Evolutionary conservation across 305 asterid genomes (phyloP), one percentile per base, ranked within the genome.

Genomic region (Solanum aculeatissimum): DNA sequence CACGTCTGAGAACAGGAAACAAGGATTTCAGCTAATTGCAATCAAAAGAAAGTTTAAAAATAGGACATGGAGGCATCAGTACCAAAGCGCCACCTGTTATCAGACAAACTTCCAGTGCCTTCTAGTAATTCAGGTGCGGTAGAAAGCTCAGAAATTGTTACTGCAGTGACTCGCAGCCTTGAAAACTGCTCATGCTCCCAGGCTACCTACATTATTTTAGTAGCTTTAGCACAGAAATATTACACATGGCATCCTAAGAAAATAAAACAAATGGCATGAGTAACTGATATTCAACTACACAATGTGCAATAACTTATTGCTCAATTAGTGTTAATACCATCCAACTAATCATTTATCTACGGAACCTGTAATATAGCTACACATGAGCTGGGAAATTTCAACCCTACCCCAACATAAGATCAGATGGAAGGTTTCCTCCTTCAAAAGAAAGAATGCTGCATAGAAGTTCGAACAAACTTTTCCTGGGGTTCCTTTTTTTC

Each of bases 171-270:
- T 89, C 98, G 91, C 89, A 90, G 86, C 91, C 95, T 94, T 40
- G 99, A 96, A 86, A 96, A 96, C 83, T 96, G 99, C 83, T 96
- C 99, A 51, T 96, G 99, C 94, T 96, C 99, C 99, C 99, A 96
- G 49, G 99, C 97, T 83, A 96, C 98, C 99, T 96, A 92, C 82
- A 91, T 82, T 83, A 83, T 49, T 83, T 83, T 81, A 89, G 87
- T 51, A 92, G 87, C 85, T 80, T 91, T 65, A 90, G 90, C 81
- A 85, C 83, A 88, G 53, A 25, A 79, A 82, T 49, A 49, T 4
- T 27, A 11, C 66, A 32, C 47, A 51, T 16, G 82, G 82, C 66
- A 18, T 53, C 62, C 32, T 29, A 78, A 51, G 47, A 7, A 29
- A 47, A 27, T 14, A 74, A 74, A 25, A 49, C 27, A 77, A 77